Conservation (phyloP, 805 yeast genomes). For the Starmerella floris region DNA sequence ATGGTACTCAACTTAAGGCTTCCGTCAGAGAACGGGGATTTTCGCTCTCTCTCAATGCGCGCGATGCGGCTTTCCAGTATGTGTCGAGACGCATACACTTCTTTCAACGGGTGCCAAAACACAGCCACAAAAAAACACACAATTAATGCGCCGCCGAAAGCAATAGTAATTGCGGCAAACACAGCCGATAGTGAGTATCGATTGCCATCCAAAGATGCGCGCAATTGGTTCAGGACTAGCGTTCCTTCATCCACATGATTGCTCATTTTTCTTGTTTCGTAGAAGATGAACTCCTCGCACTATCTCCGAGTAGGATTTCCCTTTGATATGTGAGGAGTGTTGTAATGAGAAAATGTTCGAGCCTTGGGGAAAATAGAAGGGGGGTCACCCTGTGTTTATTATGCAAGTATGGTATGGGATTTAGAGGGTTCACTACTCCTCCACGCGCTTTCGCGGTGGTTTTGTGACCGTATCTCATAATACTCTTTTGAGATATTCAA, state of each 20-base stretch:
- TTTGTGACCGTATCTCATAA: too few species aligned
- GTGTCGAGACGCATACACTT: conserved; percentile 27
- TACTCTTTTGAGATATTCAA: too few species aligned
- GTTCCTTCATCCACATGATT: conserved; percentile 5
- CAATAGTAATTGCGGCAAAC: conserved; percentile 27
- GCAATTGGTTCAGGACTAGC: conserved; percentile 19
- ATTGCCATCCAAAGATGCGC: conserved; percentile 20
- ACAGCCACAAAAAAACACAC: conserved; percentile 23
- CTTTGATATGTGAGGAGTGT: too few species aligned
- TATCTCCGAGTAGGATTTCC: too few species aligned
- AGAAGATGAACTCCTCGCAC: too few species aligned
- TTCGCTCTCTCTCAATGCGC: not conserved
- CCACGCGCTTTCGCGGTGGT: too few species aligned
- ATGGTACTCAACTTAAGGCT: not conserved
- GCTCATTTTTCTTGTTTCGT: not conserved
- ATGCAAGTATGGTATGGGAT: too few species aligned
- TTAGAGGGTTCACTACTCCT: too few species aligned
- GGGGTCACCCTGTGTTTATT: too few species aligned
- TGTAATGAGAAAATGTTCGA: too few species aligned
- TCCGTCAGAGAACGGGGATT: not conserved
- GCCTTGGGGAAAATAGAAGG: too few species aligned
- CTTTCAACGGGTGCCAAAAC: conserved; percentile 25
- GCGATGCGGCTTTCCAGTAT: conserved; percentile 3
- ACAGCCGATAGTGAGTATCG: conserved; percentile 27
- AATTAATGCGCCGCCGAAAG: conserved; percentile 26